These are phyloP conservation scores for Didymella pinodella DNA, from an alignment of 2,329 filamentous ascomycete genomes.

Conservation along the genomic window DNA sequence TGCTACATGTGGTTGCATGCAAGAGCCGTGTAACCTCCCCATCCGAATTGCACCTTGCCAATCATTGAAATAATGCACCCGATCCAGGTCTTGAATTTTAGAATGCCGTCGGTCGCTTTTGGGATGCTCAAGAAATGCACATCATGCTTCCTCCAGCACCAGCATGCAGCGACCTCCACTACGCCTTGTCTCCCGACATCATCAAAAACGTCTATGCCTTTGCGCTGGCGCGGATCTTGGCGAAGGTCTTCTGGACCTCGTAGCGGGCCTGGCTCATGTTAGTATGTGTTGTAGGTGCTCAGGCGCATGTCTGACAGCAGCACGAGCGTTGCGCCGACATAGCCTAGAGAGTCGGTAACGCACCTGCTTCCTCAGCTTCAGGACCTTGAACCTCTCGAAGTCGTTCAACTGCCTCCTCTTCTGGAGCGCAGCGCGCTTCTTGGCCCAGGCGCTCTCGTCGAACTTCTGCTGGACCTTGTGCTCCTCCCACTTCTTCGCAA, in stretches of 20 bases:
- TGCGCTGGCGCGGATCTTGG: slow-evolving; percentile 71
- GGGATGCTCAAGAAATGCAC: slow-evolving; percentile 51
- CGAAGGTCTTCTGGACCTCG: slow-evolving; percentile 95
- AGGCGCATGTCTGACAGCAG: slow-evolving; percentile 3
- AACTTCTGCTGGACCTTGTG: slow-evolving; percentile 92
- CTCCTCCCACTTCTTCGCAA: slow-evolving; percentile 92
- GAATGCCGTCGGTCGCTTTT: slow-evolving; percentile 50
- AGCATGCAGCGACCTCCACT: slow-evolving; percentile 43
- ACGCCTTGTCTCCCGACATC: slow-evolving; percentile 40
- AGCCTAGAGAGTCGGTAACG: slow-evolving; percentile 43
- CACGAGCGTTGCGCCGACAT: slow-evolving; percentile 3
- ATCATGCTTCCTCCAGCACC: slow-evolving; percentile 46
- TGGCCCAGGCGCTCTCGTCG: slow-evolving; percentile 89
- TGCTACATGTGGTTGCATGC: slow-evolving; percentile 51
- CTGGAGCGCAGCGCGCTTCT: slow-evolving; percentile 86
- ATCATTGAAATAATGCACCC: slow-evolving; percentile 49
- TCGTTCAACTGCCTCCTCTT: slow-evolving; percentile 92
- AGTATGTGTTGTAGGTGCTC: slow-evolving; percentile 20
- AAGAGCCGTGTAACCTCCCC: slow-evolving; percentile 51
- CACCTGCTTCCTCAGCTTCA: slow-evolving; percentile 99
- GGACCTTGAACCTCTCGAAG: slow-evolving; percentile 99
- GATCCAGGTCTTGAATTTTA: slow-evolving; percentile 50
- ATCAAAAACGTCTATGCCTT: slow-evolving; percentile 49
- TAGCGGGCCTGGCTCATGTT: slow-evolving; percentile 72
- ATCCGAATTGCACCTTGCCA: slow-evolving; percentile 53